Evolutionary conservation across 768 basidiomycete genomes (phyloP).

Genomic region (Termitomyces sp.): DNA sequence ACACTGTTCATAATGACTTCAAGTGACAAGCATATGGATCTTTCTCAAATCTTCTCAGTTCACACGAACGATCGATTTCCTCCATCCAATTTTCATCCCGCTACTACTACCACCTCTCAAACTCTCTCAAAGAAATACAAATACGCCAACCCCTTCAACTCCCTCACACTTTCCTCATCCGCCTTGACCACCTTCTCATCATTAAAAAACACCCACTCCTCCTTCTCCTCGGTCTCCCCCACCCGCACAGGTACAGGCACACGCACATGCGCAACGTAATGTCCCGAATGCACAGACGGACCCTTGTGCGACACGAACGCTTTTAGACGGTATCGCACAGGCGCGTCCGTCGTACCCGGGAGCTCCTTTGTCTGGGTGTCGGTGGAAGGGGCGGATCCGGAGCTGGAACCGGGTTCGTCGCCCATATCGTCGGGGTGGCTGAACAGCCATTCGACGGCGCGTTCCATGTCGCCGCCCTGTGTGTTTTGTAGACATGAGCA

Average conservation of each 20-base stretch:
- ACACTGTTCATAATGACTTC: too few relatives aligned
- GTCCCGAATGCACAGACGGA: slow-evolving; percentile 90
- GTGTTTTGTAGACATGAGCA: background rate
- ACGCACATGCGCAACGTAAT: slow-evolving; percentile 83
- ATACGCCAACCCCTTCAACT: slow-evolving; percentile 83
- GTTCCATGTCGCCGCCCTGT: slow-evolving; percentile 70
- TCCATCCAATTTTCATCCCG: background rate
- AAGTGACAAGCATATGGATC: too few relatives aligned
- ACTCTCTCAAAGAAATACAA: slow-evolving; percentile 86
- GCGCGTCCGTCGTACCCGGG: slow-evolving; percentile 53
- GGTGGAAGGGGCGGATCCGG: slow-evolving; percentile 19
- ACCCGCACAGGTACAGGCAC: slow-evolving; percentile 7
- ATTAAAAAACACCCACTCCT: slow-evolving; percentile 88
- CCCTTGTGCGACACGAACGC: slow-evolving; percentile 98
- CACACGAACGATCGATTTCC: background rate
- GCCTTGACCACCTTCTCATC: slow-evolving; percentile 95
- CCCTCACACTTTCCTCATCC: slow-evolving; percentile 74
- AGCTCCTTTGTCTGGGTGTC: slow-evolving; percentile 14
- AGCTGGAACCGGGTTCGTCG: slow-evolving; percentile 36
- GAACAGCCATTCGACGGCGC: slow-evolving; percentile 96
- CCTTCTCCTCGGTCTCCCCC: slow-evolving; percentile 27
- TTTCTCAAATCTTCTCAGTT: background rate
- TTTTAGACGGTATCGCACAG: slow-evolving; percentile 76
- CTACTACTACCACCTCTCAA: slow-evolving; percentile 11
- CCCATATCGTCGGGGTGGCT: slow-evolving; percentile 86